Base-by-base conservation (phyloP, 306 rosid genomes). In the Malus sieversii region DNA sequence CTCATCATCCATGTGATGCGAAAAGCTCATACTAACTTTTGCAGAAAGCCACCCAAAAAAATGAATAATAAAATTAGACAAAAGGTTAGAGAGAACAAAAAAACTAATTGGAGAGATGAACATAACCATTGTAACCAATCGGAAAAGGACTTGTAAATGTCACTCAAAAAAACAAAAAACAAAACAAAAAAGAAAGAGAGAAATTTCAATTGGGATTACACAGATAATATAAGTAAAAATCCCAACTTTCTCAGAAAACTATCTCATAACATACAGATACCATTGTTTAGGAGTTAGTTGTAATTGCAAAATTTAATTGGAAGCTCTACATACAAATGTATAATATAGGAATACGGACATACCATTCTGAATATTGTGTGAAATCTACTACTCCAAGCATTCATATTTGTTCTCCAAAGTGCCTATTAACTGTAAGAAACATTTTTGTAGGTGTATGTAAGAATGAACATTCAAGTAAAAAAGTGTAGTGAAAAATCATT, bases 281-380 rank as follows among this genome's bases (percentile, higher is more conserved):
- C 61, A 64, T 44, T 32, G 62, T 8, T 27, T n/a, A 63, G 70
- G 30, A 27, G 23, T 35, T 19, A 53, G 30, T 61, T 70, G 58
- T 59, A 52, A 58, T 44, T 35, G 8, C 40, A 35, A 35, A 35
- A 68, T 12, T 35, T 29, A 11, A 70, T 2, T 13, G 58, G 22
- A 35, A 77, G 53, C 58, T 73, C 15, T 3, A 74, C 68, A 46
- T 25, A 12, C 46, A 15, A 55, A 57, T 79, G 60, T 22, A 33
- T n/a, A 35, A 35, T 35, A 6, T 35, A 6, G 1, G 40, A 68
- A 63, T 48, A 70, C 58, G 42, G 73, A 75, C 84, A 48, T 73
- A 95, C 99, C 99, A 95, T 92, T 86, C 99, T 86, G 79, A 92
- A 95, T 86, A 95, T 92, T 74, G 97, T 92, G 86, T 95, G 99